These are phyloP conservation scores for Patellifolia procumbens DNA, from an alignment of 179 eudicot genomes.

Conservation along the genomic window DNA sequence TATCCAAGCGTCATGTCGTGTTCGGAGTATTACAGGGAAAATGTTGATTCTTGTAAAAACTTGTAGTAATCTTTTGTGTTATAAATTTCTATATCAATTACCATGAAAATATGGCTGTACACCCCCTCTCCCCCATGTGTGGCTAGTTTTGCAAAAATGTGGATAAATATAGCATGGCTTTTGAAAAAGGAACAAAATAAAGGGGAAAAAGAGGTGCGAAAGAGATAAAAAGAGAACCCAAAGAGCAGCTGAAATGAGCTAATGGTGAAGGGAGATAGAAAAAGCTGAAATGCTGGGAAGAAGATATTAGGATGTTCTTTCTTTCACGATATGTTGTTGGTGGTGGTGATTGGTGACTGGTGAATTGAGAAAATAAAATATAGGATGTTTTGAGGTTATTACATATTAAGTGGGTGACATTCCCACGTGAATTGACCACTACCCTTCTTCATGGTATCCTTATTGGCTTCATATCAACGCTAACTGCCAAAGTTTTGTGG, in stretches of 20 bases:
- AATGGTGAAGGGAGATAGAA: not conserved
- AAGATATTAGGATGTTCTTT: slow-evolving; percentile 20
- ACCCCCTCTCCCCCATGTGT: not conserved
- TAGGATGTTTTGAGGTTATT: slow-evolving; percentile 17
- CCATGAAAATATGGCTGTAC: slow-evolving; percentile 10
- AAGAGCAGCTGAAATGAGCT: slow-evolving; percentile 17
- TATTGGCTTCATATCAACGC: slow-evolving; percentile 43
- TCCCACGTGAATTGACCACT: slow-evolving; percentile 41
- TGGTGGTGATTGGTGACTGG: slow-evolving; percentile 21
- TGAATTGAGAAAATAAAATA: slow-evolving; percentile 12
- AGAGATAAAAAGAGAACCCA: slow-evolving; percentile 30
- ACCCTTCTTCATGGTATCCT: slow-evolving; percentile 31
- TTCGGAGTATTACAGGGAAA: too few relatives aligned
- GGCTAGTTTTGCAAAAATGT: slow-evolving; percentile 27
- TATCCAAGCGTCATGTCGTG: too few relatives aligned
- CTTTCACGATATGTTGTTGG: slow-evolving; percentile 9
- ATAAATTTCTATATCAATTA: not conserved
- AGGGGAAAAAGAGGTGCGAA: slow-evolving; percentile 14
- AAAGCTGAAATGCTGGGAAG: not conserved
- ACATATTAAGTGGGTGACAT: slow-evolving; percentile 41
- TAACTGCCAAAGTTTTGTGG: slow-evolving; percentile 28
- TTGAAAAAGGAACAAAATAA: slow-evolving; percentile 19
- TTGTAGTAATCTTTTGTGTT: too few relatives aligned
- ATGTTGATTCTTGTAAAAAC: too few relatives aligned
- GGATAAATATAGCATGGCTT: slow-evolving; percentile 26